These are phyloP conservation scores for Podospora comata DNA, from an alignment of 495 filamentous ascomycete genomes.

Conservation along the genomic window DNA sequence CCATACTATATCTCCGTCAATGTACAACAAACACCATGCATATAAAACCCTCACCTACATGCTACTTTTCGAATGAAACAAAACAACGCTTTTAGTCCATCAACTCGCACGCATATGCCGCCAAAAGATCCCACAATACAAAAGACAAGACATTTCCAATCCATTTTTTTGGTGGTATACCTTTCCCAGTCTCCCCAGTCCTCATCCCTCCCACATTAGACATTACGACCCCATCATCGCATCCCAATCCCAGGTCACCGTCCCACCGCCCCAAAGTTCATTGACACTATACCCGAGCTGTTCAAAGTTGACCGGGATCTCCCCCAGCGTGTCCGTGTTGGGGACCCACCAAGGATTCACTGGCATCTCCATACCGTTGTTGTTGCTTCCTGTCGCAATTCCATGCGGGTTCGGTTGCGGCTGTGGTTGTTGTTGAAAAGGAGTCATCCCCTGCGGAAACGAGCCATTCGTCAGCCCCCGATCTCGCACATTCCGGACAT, in stretches of 20 bases:
- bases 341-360: slow-evolving; percentile 35
- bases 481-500: background rate
- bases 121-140: background rate
- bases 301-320: slow-evolving; percentile 27
- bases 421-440: slow-evolving; percentile 18
- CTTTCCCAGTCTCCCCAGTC: background rate
- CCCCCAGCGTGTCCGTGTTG: slow-evolving; percentile 25
- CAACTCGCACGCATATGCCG: background rate
- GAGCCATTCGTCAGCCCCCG: background rate
- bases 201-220: background rate
- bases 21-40: background rate
- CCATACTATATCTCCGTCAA: background rate
- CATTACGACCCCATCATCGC: slow-evolving; percentile 2
- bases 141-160: background rate
- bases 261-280: slow-evolving; percentile 35
- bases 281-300: slow-evolving; percentile 33
- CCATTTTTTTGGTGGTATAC: background rate
- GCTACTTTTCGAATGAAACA: background rate
- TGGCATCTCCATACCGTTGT: slow-evolving; percentile 23
- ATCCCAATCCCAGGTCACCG: slow-evolving; percentile 25
- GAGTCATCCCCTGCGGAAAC: slow-evolving; percentile 28
- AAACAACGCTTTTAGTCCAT: background rate
- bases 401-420: background rate
- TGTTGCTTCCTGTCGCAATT: background rate
- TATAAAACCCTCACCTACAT: too few relatives aligned